A percentile compares a stretch with the other conserved stretches of the same genome.
Evolutionary conservation across 2,329 filamentous ascomycete species (phyloP).

Genomic region (Penicillium sclerotigenum): DNA sequence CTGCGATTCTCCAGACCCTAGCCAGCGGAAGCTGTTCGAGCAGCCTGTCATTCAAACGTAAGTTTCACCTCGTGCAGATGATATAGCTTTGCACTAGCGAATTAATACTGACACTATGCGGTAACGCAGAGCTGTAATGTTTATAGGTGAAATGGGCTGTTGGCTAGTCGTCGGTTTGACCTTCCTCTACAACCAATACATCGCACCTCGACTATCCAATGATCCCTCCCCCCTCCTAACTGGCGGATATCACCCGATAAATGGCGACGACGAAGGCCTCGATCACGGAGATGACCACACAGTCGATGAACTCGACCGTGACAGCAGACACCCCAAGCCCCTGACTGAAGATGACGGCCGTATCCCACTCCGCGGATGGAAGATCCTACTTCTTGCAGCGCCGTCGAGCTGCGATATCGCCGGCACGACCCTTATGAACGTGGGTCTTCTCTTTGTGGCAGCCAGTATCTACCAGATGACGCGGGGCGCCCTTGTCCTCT

Average conservation of each 20-base stretch:
- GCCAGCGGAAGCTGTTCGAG: slow-evolving; percentile 72
- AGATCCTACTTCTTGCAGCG: slow-evolving; percentile 71
- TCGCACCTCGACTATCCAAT: slow-evolving; percentile 40
- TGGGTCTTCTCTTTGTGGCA: slow-evolving; percentile 86
- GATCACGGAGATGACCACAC: slow-evolving; percentile 46
- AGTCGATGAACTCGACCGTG: slow-evolving; percentile 43
- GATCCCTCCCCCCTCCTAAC: slow-evolving; percentile 41
- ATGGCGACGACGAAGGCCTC: slow-evolving; percentile 48
- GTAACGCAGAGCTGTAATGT: slow-evolving; percentile 72
- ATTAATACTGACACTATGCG: neutral
- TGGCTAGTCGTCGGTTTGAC: slow-evolving; percentile 82
- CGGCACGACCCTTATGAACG: slow-evolving; percentile 96
- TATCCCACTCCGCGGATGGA: slow-evolving; percentile 63
- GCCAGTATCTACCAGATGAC: slow-evolving; percentile 99
- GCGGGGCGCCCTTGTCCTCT: slow-evolving; percentile 86
- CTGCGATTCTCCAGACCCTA: slow-evolving; percentile 69
- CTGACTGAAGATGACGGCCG: slow-evolving; percentile 55
- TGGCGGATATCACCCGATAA: slow-evolving; percentile 66
- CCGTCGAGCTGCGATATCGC: slow-evolving; percentile 92
- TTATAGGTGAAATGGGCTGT: slow-evolving; percentile 91
- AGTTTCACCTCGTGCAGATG: slow-evolving; percentile 13
- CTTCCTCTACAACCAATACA: slow-evolving; percentile 61
- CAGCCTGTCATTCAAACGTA: slow-evolving; percentile 92
- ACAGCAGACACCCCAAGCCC: slow-evolving; percentile 51
- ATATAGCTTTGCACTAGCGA: neutral